Evolutionary conservation across 148 eudicot species (phyloP).

Genomic region (Vaccinium corymbosum): DNA sequence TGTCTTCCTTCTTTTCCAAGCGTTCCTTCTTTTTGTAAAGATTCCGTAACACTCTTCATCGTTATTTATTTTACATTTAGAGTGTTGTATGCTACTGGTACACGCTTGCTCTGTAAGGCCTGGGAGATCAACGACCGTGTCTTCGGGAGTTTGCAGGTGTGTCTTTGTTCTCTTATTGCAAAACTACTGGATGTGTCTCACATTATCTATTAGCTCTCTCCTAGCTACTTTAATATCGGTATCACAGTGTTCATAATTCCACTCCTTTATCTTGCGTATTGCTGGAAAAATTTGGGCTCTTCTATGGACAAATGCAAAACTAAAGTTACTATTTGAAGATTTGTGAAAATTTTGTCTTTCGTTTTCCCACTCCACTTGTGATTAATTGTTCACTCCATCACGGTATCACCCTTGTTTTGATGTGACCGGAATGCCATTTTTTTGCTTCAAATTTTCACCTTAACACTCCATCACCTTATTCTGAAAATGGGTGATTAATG

Average conservation of each 20-base stretch:
- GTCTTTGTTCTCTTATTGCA: neutral
- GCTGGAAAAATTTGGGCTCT: neutral
- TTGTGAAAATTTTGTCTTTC: neutral
- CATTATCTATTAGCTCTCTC: neutral
- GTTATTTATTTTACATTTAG: constrained; percentile 34
- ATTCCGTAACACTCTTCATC: constrained; percentile 4
- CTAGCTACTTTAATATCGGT: neutral
- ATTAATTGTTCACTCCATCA: neutral
- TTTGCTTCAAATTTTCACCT: neutral
- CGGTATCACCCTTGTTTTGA: neutral
- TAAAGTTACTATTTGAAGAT: neutral
- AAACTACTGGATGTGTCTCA: neutral
- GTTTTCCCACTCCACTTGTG: neutral
- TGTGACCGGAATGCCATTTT: neutral
- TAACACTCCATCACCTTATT: neutral
- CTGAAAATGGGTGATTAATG: neutral
- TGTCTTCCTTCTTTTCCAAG: neutral
- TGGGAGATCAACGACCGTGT: constrained; percentile 95
- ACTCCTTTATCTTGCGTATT: neutral
- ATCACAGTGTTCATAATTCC: neutral
- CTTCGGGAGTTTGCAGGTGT: constrained; percentile 80
- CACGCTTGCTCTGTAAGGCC: constrained; percentile 81
- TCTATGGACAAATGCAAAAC: neutral
- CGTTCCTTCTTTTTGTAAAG: neutral
- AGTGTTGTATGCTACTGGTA: constrained; percentile 67